Evolutionary conservation across 2,329 filamentous ascomycete genomes (phyloP).

Genomic region (Fusarium cyanostomum): DNA sequence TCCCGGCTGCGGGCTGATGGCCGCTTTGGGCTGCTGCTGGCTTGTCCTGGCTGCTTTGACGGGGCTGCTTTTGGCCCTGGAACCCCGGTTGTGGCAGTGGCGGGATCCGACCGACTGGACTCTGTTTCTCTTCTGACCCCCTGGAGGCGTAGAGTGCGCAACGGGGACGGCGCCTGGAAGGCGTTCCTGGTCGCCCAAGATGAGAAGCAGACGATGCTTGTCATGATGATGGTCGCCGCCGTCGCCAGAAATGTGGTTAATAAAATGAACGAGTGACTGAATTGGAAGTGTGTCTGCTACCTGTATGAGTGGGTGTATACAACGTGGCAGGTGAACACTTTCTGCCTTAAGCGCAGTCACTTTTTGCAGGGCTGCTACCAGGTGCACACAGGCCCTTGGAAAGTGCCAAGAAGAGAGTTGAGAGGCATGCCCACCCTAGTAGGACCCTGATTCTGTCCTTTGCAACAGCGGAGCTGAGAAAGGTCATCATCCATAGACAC

Average conservation of each 20-base stretch:
- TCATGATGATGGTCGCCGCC: slow-evolving; percentile 18
- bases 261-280: neutral
- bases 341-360: slow-evolving; percentile 1
- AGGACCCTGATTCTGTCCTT: slow-evolving; percentile 31
- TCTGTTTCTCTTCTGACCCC: slow-evolving; percentile 36
- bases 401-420: slow-evolving; percentile 9
- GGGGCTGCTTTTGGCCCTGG: slow-evolving; percentile 32
- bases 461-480: slow-evolving; percentile 13
- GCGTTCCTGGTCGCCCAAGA: slow-evolving; percentile 29
- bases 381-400: slow-evolving; percentile 24
- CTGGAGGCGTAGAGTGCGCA: slow-evolving; percentile 37
- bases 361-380: slow-evolving; percentile 7
- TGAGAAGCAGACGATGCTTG: slow-evolving; percentile 28
- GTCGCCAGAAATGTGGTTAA: slow-evolving; percentile 5
- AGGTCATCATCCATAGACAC: neutral
- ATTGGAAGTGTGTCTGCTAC: slow-evolving; percentile 6
- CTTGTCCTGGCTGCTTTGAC: slow-evolving; percentile 26
- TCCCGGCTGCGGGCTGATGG: slow-evolving; percentile 19
- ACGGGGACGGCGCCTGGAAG: slow-evolving; percentile 40
- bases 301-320: slow-evolving; percentile 21
- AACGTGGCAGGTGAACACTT: slow-evolving; percentile 32
- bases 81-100: slow-evolving; percentile 35
- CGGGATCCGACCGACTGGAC: slow-evolving; percentile 39
- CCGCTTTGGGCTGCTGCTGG: slow-evolving; percentile 28
- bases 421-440: slow-evolving; percentile 9